phyloP scores from a whole-genome alignment of 2,329 filamentous ascomycete genomes.

The Pyrenophora seminiperda region DNA sequence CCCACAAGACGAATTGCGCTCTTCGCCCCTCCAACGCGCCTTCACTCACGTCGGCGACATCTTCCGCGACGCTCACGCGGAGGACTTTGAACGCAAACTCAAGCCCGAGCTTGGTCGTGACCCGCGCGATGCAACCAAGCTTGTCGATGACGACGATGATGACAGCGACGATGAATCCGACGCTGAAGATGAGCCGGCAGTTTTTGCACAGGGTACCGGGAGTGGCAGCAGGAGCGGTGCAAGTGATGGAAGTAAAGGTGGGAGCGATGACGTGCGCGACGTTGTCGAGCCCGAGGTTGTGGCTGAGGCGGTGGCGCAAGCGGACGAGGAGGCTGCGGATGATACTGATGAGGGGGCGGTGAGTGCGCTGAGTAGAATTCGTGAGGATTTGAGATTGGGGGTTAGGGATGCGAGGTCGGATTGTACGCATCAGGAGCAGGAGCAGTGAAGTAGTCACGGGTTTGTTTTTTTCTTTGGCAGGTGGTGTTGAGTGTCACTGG shows the following conservation, averaged over 20 bases:
- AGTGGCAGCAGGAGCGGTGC: background rate
- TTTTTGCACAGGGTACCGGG: background rate
- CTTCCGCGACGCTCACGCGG: slow-evolving; percentile 82
- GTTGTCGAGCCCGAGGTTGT: slow-evolving; percentile 3
- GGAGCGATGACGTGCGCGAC: background rate
- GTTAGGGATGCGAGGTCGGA: slow-evolving; percentile 14
- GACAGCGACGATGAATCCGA: slow-evolving; percentile 24
- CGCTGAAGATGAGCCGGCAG: slow-evolving; percentile 7
- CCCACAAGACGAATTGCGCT: slow-evolving; percentile 22
- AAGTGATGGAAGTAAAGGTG: background rate
- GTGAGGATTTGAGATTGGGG: slow-evolving; percentile 20
- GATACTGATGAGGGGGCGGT: slow-evolving; percentile 18
- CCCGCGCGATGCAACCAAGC: slow-evolving; percentile 36
- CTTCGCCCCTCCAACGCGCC: slow-evolving; percentile 48
- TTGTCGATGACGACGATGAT: slow-evolving; percentile 36
- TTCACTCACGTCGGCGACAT: slow-evolving; percentile 66
- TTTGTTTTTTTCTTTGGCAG: background rate
- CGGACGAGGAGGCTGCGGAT: slow-evolving; percentile 8
- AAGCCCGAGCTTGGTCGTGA: slow-evolving; percentile 53
- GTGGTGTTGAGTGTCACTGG: too few species aligned
- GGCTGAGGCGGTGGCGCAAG: background rate
- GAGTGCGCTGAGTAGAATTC: slow-evolving; percentile 20
- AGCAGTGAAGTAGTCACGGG: background rate
- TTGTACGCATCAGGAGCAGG: background rate
- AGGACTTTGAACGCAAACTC: slow-evolving; percentile 87